Evolutionary conservation across 1,284 basidiomycete genomes (phyloP).

Genomic region (Heterobasidion parviporum): DNA sequence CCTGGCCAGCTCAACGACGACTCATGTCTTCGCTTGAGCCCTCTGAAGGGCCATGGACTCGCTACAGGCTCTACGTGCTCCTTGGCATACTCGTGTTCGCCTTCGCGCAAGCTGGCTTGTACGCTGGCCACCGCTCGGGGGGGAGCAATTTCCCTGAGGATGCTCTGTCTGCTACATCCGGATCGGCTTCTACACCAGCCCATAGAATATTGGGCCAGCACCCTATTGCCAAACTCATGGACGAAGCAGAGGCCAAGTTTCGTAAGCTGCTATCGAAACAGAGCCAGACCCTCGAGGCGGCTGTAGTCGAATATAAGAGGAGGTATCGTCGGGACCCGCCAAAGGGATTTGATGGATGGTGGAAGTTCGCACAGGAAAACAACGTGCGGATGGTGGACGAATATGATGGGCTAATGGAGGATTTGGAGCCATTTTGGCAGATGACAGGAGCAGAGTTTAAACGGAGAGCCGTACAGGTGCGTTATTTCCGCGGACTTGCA

Average conservation of each 20-base stretch:
- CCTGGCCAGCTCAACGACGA: neutral
- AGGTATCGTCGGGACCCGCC: conserved; percentile 80
- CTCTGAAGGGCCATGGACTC: neutral
- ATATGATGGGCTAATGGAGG: conserved; percentile 76
- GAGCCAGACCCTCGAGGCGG: conserved; percentile 66
- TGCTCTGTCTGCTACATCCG: conserved; percentile 7
- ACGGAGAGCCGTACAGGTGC: conserved; percentile 60
- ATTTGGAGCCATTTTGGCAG: conserved; percentile 77
- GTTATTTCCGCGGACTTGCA: conserved; percentile 13
- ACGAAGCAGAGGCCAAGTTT: conserved; percentile 64
- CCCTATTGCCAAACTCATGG: conserved; percentile 79
- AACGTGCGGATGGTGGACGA: conserved; percentile 83
- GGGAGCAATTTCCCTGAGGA: conserved; percentile 3
- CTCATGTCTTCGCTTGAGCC: neutral
- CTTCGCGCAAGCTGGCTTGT: conserved; percentile 13
- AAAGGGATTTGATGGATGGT: conserved; percentile 87
- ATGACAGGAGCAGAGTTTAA: conserved; percentile 69
- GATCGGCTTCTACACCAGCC: conserved; percentile 14
- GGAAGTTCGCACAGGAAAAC: conserved; percentile 68
- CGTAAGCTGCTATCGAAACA: conserved; percentile 62
- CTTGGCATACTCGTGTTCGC: conserved; percentile 7
- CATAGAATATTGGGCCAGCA: conserved; percentile 32
- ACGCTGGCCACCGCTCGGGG: conserved; percentile 6
- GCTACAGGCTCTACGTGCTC: conserved; percentile 6
- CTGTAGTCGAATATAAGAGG: conserved; percentile 71